Conservation (phyloP, 495 filamentous ascomycete species). For the Penicillium taxi region DNA sequence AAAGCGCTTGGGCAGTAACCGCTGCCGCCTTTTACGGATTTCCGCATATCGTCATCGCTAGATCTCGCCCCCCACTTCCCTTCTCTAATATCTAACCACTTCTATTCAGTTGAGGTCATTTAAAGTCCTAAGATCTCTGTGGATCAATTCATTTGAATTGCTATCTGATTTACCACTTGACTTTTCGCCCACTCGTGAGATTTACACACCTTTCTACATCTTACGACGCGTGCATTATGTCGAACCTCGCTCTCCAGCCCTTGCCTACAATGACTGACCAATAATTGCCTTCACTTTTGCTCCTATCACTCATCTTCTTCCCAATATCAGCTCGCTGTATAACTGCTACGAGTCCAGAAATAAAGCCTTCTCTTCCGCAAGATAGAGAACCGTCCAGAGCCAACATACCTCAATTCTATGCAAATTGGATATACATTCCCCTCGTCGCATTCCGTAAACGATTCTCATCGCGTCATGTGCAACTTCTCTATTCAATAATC, state of each 20-base stretch:
- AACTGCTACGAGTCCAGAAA: not conserved
- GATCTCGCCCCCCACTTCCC: not conserved
- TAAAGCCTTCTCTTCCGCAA: too few relatives aligned
- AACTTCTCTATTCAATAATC: too few relatives aligned
- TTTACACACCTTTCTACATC: not conserved
- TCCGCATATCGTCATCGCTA: constrained; percentile 3
- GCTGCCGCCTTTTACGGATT: not conserved
- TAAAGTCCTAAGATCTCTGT: too few relatives aligned
- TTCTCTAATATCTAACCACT: not conserved
- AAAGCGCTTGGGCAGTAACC: too few relatives aligned
- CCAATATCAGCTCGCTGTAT: not conserved
- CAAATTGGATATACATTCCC: constrained; percentile 3
- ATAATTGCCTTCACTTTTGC: too few relatives aligned
- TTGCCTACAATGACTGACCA: too few relatives aligned
- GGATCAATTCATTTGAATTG: too few relatives aligned
- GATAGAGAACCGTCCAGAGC: constrained; percentile 7
- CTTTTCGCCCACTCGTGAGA: not conserved
- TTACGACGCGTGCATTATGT: constrained; percentile 4
- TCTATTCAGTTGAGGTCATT: too few relatives aligned
- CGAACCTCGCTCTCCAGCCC: constrained; percentile 2
- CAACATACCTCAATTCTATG: constrained; percentile 2
- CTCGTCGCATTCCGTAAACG: not conserved
- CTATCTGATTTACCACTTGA: not conserved
- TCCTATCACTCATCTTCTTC: not conserved
- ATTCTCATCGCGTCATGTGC: constrained; percentile 3